Evolutionary conservation across 1,139 yeast species (phyloP), one percentile per base, ranked within the genome.

Genomic region (Candida pseudoviswanathii): DNA sequence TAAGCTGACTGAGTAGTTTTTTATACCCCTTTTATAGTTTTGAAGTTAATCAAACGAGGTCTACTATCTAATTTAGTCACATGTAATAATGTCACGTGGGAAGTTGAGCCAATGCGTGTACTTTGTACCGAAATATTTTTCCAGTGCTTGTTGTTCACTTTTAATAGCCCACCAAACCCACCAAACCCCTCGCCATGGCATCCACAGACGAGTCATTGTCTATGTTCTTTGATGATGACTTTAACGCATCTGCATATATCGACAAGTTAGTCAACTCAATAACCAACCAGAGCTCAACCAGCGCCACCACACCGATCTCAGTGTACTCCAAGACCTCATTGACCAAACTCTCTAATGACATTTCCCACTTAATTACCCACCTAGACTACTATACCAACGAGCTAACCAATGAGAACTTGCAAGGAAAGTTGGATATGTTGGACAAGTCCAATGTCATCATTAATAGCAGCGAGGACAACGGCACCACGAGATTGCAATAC

Each of bases 331-430:
- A 64, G 30, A 51, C 55, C 32, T 63, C 63, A 31, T 53, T 70
- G 45, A 59, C 67, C 22, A 61, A 61, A 41, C 55, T 73, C 34
- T 63, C 70, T 32, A 64, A 57, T 48, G 65, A 65, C 43, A 64
- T 73, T 41, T 66, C 71, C 41, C 67, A 64, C 30, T 67, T 86
- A 37, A 68, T 83, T 21, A 74, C 84, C 3, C 86, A 84, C 56
- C 64, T 85, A 50, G 89, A 86, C 60, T 83, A 77, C 61, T 80
- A 82, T 56, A 80, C 86, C 1, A 81, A 75, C 57, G 83, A 81
- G 54, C 63, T 85, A 16, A 75, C 84, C 0, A 66, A 66, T 24
- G 81, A 81, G 52, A 67, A 84, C 52, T 78, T 81, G 56, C 60
- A 69, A 10, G 75, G 77, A 46, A 69, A 85, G 51, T 38, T 56